Conservation (phyloP, 2,329 filamentous ascomycete species). For the Cladosporium austrohemisphaericum region DNA sequence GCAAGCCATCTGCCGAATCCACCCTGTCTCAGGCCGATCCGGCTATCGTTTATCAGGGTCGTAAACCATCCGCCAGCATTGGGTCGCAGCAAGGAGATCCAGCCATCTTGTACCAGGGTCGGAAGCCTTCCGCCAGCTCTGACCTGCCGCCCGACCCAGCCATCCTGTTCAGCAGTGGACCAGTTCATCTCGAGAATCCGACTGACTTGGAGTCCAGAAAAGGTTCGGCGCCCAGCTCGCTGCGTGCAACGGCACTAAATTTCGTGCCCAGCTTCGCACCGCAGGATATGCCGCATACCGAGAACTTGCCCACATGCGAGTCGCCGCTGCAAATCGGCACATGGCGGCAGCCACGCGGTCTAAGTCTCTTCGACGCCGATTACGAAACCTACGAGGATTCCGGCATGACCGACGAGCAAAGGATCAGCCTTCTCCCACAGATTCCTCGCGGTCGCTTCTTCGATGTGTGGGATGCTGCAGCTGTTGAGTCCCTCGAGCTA, state of each 20-base stretch:
- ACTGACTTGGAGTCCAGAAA: neutral
- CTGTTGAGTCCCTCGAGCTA: neutral
- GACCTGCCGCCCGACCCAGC: neutral
- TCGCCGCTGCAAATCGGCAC: too few relatives aligned
- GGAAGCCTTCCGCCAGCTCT: neutral
- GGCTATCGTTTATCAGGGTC: neutral
- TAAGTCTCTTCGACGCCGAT: neutral
- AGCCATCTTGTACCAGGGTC: neutral
- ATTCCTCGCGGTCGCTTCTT: neutral
- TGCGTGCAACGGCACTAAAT: slow-evolving; percentile 7
- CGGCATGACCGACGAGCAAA: too few relatives aligned
- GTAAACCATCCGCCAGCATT: neutral
- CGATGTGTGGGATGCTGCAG: neutral
- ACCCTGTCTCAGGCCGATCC: neutral
- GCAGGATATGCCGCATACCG: too few relatives aligned
- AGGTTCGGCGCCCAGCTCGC: neutral
- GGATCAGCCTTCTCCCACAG: neutral
- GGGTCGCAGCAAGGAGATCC: neutral
- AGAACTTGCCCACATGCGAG: too few relatives aligned
- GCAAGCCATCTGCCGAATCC: too few relatives aligned
- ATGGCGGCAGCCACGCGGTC: neutral
- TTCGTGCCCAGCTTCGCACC: slow-evolving; percentile 4
- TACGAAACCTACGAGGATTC: neutral
- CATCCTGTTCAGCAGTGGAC: neutral
- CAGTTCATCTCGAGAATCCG: neutral